Evolutionary conservation across 768 basidiomycete genomes (phyloP).

Genomic region (Termitomyces sp.): DNA sequence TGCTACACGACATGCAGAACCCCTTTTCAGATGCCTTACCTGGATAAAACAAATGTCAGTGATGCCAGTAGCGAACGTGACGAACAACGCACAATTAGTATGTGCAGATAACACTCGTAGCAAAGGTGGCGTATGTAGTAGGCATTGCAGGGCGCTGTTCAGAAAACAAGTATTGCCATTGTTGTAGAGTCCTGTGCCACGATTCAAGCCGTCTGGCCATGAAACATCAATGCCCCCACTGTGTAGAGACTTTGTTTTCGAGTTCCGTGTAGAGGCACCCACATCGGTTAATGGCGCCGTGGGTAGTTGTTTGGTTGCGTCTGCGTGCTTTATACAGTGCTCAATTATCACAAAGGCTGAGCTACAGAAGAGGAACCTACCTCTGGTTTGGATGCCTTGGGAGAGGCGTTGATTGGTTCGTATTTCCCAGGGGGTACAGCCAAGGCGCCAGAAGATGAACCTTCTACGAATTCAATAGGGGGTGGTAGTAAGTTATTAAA

Average conservation of each 20-base stretch:
- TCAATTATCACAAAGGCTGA: not conserved
- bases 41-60: slow-evolving; percentile 16
- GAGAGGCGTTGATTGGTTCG: slow-evolving; percentile 73
- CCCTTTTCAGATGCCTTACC: slow-evolving; percentile 36
- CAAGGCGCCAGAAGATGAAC: slow-evolving; percentile 73
- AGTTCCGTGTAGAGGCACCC: slow-evolving; percentile 16
- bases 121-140: slow-evolving; percentile 89
- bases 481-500: slow-evolving; percentile 79
- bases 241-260: slow-evolving; percentile 42
- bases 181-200: slow-evolving; percentile 73
- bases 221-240: slow-evolving; percentile 53
- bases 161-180: slow-evolving; percentile 94
- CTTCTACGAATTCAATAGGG: slow-evolving; percentile 81
- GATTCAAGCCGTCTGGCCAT: slow-evolving; percentile 50
- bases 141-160: slow-evolving; percentile 91
- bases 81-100: slow-evolving; percentile 52
- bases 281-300: slow-evolving; percentile 18
- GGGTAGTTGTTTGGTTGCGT: slow-evolving; percentile 13
- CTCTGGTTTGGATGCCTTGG: slow-evolving; percentile 46
- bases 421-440: slow-evolving; percentile 75
- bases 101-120: slow-evolving; percentile 57
- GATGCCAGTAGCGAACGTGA: not conserved
- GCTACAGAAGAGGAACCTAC: slow-evolving; percentile 30
- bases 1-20: slow-evolving; percentile 80
- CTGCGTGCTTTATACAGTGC: slow-evolving; percentile 13